Percentiles rank a stretch among this genome's conserved stretches.
These are phyloP conservation scores for Pholiota microspora DNA, from an alignment of 768 basidiomycete species.

Conservation along the genomic window DNA sequence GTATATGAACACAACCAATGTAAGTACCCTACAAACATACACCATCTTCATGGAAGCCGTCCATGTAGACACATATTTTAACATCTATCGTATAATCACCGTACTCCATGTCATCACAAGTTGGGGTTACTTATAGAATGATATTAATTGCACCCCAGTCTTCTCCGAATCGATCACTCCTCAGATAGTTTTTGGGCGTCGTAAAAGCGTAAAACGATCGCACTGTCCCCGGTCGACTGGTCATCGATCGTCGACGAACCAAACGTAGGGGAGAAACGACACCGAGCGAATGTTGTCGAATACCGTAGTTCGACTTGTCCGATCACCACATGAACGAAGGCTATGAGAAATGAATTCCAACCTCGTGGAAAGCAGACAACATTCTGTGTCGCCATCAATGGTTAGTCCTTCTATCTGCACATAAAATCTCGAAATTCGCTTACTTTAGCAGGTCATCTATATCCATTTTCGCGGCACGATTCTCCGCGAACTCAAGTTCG, in stretches of 20 bases:
- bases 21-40: slow-evolving; percentile 2
- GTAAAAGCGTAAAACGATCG: no score
- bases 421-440: slow-evolving; percentile 23
- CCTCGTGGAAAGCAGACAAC: slow-evolving; percentile 10
- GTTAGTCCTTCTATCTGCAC: not conserved
- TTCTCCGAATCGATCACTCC: not conserved
- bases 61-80: not conserved
- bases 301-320: not conserved
- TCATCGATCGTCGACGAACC: not conserved
- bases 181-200: not conserved
- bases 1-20: not conserved
- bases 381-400: not conserved
- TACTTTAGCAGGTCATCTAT: slow-evolving; percentile 89
- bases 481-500: slow-evolving; percentile 71
- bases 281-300: not conserved
- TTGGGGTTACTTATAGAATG: not conserved
- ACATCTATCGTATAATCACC: slow-evolving; percentile 1
- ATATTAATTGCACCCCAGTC: not conserved
- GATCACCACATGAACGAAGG: not conserved
- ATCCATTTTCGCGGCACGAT: slow-evolving; percentile 89
- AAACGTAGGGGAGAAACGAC: not conserved
- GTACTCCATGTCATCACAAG: not conserved
- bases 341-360: slow-evolving; percentile 11
- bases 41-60: not conserved
- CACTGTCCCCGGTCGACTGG: no score